Base-by-base conservation (phyloP, 2,329 filamentous ascomycete genomes). In the Coleophoma cylindrospora region DNA sequence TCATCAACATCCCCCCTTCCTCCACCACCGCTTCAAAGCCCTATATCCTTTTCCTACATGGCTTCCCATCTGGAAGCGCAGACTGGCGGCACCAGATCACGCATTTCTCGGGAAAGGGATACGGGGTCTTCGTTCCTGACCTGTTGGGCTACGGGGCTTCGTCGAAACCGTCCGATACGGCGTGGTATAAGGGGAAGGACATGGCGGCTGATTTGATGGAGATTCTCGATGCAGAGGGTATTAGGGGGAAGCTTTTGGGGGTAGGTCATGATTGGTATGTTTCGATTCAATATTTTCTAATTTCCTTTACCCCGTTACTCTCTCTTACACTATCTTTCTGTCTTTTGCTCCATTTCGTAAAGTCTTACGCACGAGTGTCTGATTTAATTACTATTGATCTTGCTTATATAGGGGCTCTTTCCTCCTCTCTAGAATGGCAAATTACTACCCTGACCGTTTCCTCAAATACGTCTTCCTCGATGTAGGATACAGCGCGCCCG, bases 71-170 rank as follows among this genome's bases (percentile, higher is more conserved):
- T 2, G 70, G 68, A 0, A 70, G 67, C 0, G 65, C 67, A 52
- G 65, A 69, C 57, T 74, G 68, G 58, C 69, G 70, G 52, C 64
- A 72, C 55, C 64, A 73, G 14, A 68, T 74, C 9, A 67, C 67
- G 0, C 59, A 65, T n/a, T 62, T 74, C 12, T 64, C 67, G 6
- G 43, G 51, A 21, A 56, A 57, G 14, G 71, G 71, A 2, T 73
- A 72, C 57, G 65, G 64, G n/a, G 66, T 72, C 32, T 66, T 83
- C 14, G 78, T 77, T 0, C 80, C 79, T 0, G 80, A 83, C 60
- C 67, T 81, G 3, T 79, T 79, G 2, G 77, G 76, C 66, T 83
- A 74, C 55, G 80, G 80, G 47, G 78, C 80, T 63, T 81, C 79
- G 3, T 65, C 67, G 48, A 66, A 64, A 34, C 68, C 67, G 1